Base-by-base conservation (phyloP, 2,329 filamentous ascomycete species). In the Alternaria atra region DNA sequence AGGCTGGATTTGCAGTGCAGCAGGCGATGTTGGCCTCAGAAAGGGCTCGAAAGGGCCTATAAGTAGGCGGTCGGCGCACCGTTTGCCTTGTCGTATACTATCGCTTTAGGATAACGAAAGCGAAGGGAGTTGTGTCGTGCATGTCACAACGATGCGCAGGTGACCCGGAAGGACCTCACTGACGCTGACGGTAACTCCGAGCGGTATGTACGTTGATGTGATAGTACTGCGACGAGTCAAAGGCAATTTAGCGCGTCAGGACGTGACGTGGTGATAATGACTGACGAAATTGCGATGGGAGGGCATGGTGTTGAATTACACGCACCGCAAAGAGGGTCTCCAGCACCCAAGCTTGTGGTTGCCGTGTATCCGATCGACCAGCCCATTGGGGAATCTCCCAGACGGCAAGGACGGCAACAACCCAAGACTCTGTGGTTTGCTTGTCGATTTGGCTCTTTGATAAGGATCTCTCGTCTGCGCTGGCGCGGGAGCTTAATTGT, bases 111-210 rank as follows among this genome's bases (percentile, higher is more conserved):
- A 43, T 44, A 42, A 32, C n/a, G 30, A 17, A 57, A 43, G 53
- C 42, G 46, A 25, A 27, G 29, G 52, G 30, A 34, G 7, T 50
- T 17, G 46, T 25, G 32, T 13, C 32, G 46, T n/a, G 15, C 46
- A 35, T 50, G 13, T 35, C 32, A 37, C 29, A 35, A 35, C 50
- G 56, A 35, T 44, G n/a, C 10, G 46, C 46, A 50, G 46, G 61
- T 64, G 61, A 61, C 61, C 27, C 42, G n/a, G 20, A 32, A 60
- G 61, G 61, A 64, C 58, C 9, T 48, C 15, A 15, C 20, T 40
- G 15, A n/a, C 43, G 20, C 27, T 51, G 34, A 35, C 12, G 32
- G 23, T 8, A 42, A 29, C 27, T 25, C 27, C 5, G 25, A 34
- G 23, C 42, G 46, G 7, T 39, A 43, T 40, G 47, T 60, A 52